Percentiles rank a stretch among this genome's conserved stretches.
phyloP scores from a whole-genome alignment of 345 rosid genomes.

The Citrus sp. region DNA sequence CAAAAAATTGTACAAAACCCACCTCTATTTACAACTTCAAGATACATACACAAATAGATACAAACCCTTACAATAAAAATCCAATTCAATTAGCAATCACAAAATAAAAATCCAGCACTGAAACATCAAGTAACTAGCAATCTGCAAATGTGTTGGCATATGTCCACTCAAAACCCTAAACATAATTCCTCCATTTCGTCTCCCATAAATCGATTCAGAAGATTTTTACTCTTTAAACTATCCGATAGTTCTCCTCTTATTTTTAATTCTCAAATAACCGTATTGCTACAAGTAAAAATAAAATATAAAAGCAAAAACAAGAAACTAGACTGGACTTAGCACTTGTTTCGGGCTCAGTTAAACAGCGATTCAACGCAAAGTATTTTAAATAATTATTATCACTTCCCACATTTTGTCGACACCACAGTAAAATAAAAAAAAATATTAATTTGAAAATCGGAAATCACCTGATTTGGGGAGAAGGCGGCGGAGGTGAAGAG shows the following conservation, averaged over 20 bases:
- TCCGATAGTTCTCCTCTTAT: not conserved
- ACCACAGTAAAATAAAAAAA: not conserved
- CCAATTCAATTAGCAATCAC: not conserved
- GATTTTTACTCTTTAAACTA: not conserved
- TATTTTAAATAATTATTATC: too few species aligned
- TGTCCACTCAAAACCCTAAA: not conserved
- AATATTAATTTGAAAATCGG: not conserved
- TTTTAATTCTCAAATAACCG: not conserved
- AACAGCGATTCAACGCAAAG: not conserved
- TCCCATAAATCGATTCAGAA: not conserved
- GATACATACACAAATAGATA: not conserved
- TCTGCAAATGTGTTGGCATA: not conserved
- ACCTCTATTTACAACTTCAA: too few species aligned
- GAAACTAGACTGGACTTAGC: not conserved
- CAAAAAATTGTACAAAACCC: not conserved
- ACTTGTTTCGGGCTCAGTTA: not conserved
- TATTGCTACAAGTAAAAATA: not conserved
- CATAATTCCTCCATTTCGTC: not conserved
- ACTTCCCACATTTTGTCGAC: not conserved
- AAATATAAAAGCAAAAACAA: not conserved
- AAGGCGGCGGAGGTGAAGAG: conserved; percentile 66
- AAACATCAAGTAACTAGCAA: not conserved
- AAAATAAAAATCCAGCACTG: not conserved
- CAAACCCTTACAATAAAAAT: not conserved
- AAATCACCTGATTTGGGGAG: conserved; percentile 67